Base-by-base conservation (phyloP, 73 alveolate genomes). In the Paraurostyla sp. region DNA sequence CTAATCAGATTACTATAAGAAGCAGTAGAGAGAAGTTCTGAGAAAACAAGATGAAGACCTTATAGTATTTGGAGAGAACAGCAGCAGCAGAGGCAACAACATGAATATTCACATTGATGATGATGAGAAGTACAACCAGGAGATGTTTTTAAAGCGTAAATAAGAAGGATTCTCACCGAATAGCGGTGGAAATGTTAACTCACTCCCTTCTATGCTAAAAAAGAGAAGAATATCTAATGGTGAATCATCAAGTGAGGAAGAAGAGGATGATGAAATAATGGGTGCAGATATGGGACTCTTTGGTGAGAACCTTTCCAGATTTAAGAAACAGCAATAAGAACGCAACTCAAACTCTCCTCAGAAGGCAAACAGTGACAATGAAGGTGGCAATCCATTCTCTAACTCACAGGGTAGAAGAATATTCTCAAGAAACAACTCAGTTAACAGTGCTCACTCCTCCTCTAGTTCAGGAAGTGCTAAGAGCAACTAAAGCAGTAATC, bases 61-160 rank as follows among this genome's bases (percentile, higher is more conserved):
- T 27, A 48, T 73, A 1, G 56, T 11, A 2, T 50, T 48, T 27
- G 87, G 71, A 11, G 87, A 73, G 36, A 48, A 56, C 29, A 50
- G 46, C 15, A 32, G 56, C 80, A 35, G 29, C 80, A 7, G 32
- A 6, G 32, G 52, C 29, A 13, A 50, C 68, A 41, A 20, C 27
- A 40, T 35, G 49, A 42, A 42, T 16, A 49, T 6, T n/a, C 45
- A 35, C 50, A 45, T 18, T 49, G 76, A 49, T 1, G 87, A 75
- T 23, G 78, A 78, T 51, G 89, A 78, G n/a, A 50, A 54, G 29
- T 78, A 43, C 45, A 78, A 78, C 60, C 60, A 78, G 80, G 76
- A 78, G 42, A 78, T 78, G 89, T 78, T 51, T 36, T 9, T 52
- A n/a, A 51, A 78, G 71, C 29, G 62, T 1, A 78, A 51, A 35